phyloP scores from a whole-genome alignment of 345 rosid genomes.

The Camelina laxa region DNA sequence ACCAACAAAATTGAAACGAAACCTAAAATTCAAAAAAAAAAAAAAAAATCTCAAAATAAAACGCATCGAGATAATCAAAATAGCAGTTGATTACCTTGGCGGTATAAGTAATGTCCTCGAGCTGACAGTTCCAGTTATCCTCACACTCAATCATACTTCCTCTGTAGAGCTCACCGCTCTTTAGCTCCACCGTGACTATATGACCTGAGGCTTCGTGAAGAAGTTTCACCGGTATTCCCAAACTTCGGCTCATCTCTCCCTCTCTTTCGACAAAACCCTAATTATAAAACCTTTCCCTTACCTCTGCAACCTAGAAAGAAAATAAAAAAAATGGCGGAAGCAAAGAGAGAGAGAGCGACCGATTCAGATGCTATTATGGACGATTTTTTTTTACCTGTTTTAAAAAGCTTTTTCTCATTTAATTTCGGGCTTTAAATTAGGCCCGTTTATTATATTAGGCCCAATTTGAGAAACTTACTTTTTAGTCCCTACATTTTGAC shows the following conservation, averaged over 20 bases:
- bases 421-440: slow-evolving; percentile 2
- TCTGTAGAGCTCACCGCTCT: slow-evolving; percentile 88
- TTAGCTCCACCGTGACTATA: slow-evolving; percentile 82
- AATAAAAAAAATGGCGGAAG: slow-evolving; percentile 24
- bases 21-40: neutral
- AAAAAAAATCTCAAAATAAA: neutral
- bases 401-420: neutral
- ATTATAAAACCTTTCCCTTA: slow-evolving; percentile 10
- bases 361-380: neutral
- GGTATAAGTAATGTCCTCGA: slow-evolving; percentile 78
- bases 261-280: slow-evolving; percentile 53
- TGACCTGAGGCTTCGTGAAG: slow-evolving; percentile 88
- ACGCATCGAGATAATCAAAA: neutral
- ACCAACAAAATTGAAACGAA: neutral
- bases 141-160: slow-evolving; percentile 93
- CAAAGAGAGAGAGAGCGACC: slow-evolving; percentile 21
- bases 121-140: slow-evolving; percentile 95
- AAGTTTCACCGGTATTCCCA: slow-evolving; percentile 90
- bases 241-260: slow-evolving; percentile 73
- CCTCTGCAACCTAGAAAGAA: slow-evolving; percentile 24
- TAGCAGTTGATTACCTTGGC: slow-evolving; percentile 54
- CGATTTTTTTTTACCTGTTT: neutral
- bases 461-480: neutral
- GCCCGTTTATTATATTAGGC: neutral
- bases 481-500: slow-evolving; percentile 26